These are phyloP conservation scores for Colletotrichum abscissum DNA, from an alignment of 2,329 filamentous ascomycete species.

Conservation along the genomic window DNA sequence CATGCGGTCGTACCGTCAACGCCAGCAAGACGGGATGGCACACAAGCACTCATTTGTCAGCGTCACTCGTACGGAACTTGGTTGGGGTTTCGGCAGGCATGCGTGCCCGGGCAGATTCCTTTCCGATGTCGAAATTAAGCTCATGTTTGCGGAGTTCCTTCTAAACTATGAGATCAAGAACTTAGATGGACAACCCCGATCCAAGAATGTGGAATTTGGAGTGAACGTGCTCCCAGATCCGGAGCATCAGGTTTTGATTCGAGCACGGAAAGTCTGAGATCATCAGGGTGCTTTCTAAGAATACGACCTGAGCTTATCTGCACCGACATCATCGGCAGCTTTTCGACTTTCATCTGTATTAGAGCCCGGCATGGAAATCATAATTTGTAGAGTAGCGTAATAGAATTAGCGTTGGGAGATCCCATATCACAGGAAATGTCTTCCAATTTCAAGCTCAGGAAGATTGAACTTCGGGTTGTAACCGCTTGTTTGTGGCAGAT, in stretches of 20 bases:
- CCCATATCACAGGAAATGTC: too few relatives aligned
- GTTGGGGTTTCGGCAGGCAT: slow-evolving; percentile 35
- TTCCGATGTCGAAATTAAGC: slow-evolving; percentile 33
- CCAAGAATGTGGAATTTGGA: slow-evolving; percentile 2
- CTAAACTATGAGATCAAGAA: slow-evolving; percentile 31
- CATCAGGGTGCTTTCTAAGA: not conserved
- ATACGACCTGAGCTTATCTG: too few relatives aligned
- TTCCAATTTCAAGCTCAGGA: too few relatives aligned
- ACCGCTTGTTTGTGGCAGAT: not conserved
- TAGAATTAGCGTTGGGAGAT: too few relatives aligned
- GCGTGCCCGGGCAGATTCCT: slow-evolving; percentile 31
- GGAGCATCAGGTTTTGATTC: not conserved
- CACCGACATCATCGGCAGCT: too few relatives aligned
- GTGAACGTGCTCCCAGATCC: slow-evolving; percentile 3
- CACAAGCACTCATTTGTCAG: slow-evolving; percentile 52
- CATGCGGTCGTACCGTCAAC: slow-evolving; percentile 57
- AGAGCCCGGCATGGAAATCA: too few relatives aligned
- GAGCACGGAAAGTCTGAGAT: slow-evolving; percentile 35
- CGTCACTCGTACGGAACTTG: slow-evolving; percentile 39
- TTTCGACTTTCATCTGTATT: too few relatives aligned
- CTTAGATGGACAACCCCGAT: slow-evolving; percentile 15
- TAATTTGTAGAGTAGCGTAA: too few relatives aligned
- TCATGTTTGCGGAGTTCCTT: slow-evolving; percentile 31
- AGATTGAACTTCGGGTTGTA: not conserved
- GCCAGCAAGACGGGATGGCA: slow-evolving; percentile 40